These are phyloP conservation scores for Dissophora globulifera DNA, from an alignment of 192 early-diverging fungal species.

Conservation along the genomic window DNA sequence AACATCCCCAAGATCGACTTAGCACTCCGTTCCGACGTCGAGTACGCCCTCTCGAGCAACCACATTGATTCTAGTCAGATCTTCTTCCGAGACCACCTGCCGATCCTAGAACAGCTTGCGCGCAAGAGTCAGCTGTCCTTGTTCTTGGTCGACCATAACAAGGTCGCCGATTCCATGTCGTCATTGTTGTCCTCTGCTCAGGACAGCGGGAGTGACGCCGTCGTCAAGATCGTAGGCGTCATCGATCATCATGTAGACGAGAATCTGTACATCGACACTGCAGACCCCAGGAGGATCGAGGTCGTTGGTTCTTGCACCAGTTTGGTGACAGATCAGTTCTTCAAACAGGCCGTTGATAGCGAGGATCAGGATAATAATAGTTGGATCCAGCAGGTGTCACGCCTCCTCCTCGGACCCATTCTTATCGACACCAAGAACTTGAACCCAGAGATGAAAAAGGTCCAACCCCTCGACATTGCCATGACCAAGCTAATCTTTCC, in stretches of 20 bases:
- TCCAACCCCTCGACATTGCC: slow-evolving; percentile 57
- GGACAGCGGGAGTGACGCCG: too few relatives aligned
- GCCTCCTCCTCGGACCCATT: slow-evolving; percentile 67
- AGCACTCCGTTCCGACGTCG: slow-evolving; percentile 70
- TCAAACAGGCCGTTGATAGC: slow-evolving; percentile 23
- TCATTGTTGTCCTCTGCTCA: too few relatives aligned
- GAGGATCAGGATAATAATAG: not conserved
- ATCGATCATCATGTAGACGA: slow-evolving; percentile 82
- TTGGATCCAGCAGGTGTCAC: slow-evolving; percentile 52
- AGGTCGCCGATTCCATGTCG: slow-evolving; percentile 52
- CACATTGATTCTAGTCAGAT: slow-evolving; percentile 45
- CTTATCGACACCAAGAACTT: slow-evolving; percentile 76
- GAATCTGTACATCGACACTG: slow-evolving; percentile 52
- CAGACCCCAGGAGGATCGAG: slow-evolving; percentile 61
- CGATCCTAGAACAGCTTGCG: not conserved
- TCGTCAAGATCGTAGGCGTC: slow-evolving; percentile 60
- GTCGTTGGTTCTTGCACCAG: slow-evolving; percentile 69
- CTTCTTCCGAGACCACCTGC: slow-evolving; percentile 62
- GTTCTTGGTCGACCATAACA: slow-evolving; percentile 77
- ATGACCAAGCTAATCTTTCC: slow-evolving; percentile 55
- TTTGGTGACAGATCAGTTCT: slow-evolving; percentile 59
- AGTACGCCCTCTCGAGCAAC: slow-evolving; percentile 57
- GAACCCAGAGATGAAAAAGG: slow-evolving; percentile 53
- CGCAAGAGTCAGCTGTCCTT: slow-evolving; percentile 39
- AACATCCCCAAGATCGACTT: slow-evolving; percentile 70